These are phyloP conservation scores for Linnemannia elongata DNA, from an alignment of 192 early-diverging fungal genomes.

Conservation along the genomic window DNA sequence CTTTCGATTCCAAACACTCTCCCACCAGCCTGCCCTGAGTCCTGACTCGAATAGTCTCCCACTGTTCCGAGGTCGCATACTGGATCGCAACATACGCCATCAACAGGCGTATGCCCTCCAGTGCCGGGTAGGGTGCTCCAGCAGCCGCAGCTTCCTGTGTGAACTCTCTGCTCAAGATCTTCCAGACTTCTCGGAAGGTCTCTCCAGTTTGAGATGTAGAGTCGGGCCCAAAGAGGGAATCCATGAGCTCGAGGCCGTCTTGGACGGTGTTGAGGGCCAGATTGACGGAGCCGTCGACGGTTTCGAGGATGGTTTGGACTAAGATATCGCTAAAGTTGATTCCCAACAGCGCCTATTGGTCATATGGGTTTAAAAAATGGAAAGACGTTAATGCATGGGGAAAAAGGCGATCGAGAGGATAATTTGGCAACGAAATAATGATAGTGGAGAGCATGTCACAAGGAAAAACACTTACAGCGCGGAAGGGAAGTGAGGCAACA, in stretches of 20 bases:
- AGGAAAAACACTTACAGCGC: constrained; percentile 27
- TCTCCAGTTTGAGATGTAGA: constrained; percentile 54
- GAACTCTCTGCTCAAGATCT: constrained; percentile 58
- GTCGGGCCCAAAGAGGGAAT: constrained; percentile 57
- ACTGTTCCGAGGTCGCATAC: constrained; percentile 49
- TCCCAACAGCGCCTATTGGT: constrained; percentile 40
- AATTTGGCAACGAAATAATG: not conserved
- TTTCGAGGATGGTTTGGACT: constrained; percentile 49
- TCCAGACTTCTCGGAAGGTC: constrained; percentile 59
- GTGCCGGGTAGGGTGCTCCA: constrained; percentile 32
- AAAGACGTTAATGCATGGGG: not conserved
- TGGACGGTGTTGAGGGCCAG: constrained; percentile 50
- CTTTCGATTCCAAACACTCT: constrained; percentile 47
- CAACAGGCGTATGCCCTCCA: constrained; percentile 57
- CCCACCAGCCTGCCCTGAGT: constrained; percentile 32
- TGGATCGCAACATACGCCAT: constrained; percentile 63
- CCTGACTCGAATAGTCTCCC: constrained; percentile 44
- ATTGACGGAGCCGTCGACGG: constrained; percentile 55
- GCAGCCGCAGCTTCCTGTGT: constrained; percentile 5
- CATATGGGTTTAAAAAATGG: not conserved
- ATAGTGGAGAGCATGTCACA: not conserved
- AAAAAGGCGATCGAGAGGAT: not conserved
- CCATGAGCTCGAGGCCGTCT: constrained; percentile 56
- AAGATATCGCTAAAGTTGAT: constrained; percentile 56
- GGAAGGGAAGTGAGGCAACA: constrained; percentile 51